Conservation (phyloP, 2,329 filamentous ascomycete species). For the Fusarium oxysporum region DNA sequence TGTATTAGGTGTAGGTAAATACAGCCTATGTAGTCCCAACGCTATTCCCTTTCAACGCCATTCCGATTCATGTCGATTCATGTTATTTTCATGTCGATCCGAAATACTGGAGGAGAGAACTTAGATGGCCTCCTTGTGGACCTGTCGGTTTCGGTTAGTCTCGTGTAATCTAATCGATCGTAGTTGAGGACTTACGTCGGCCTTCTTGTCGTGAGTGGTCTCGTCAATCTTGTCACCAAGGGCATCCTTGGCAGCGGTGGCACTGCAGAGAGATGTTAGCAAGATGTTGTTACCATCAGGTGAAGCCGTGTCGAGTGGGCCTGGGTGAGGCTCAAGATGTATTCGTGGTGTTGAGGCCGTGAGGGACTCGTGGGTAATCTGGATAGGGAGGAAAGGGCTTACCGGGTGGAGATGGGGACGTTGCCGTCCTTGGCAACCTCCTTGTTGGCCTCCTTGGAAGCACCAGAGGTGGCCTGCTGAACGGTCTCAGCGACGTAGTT, state of each 20-base stretch:
- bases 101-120: neutral
- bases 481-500: slow-evolving; percentile 77
- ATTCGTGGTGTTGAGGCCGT: neutral
- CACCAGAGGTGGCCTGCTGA: slow-evolving; percentile 66
- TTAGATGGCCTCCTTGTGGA: neutral
- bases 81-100: neutral
- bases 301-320: neutral
- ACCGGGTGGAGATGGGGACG: slow-evolving; percentile 65
- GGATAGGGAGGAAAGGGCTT: slow-evolving; percentile 36
- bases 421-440: slow-evolving; percentile 71
- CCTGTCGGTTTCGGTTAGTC: neutral
- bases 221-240: slow-evolving; percentile 61
- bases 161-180: neutral
- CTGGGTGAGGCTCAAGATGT: neutral
- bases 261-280: slow-evolving; percentile 51
- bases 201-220: slow-evolving; percentile 55
- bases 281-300: rapidly evolving
- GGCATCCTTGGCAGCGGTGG: slow-evolving; percentile 62
- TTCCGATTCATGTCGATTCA: neutral
- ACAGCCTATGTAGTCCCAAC: slow-evolving; percentile 11
- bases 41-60: slow-evolving; percentile 25
- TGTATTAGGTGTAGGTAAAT: slow-evolving; percentile 17
- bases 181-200: slow-evolving; percentile 44
- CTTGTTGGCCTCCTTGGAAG: slow-evolving; percentile 79
- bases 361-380: neutral